These are phyloP conservation scores for Cordyceps cicadae DNA, from an alignment of 2,329 filamentous ascomycete genomes.

Conservation along the genomic window DNA sequence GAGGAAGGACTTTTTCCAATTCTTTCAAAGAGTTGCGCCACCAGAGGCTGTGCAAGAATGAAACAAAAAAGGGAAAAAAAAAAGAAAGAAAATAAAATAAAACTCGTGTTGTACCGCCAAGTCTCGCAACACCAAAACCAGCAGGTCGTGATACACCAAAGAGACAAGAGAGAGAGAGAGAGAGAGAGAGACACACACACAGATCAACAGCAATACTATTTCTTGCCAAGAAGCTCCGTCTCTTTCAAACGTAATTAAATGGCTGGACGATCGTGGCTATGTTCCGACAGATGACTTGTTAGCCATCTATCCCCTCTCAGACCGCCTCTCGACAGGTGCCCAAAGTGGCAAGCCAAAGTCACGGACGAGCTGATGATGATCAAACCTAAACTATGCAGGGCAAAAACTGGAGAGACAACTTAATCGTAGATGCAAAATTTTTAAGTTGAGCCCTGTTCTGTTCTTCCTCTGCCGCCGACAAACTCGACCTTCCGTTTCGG, in stretches of 20 bases:
- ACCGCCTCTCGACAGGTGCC: background rate
- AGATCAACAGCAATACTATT: background rate
- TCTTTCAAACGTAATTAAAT: constrained; percentile 1
- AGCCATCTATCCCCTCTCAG: background rate
- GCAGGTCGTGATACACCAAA: background rate
- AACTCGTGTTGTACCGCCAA: background rate
- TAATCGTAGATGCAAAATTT: constrained; percentile 7
- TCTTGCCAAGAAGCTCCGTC: background rate
- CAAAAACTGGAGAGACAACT: background rate
- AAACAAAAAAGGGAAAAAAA: too few species aligned
- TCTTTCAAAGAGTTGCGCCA: background rate
- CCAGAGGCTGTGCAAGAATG: background rate
- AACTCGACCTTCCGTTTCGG: constrained; percentile 6
- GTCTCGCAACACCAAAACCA: constrained; percentile 1
- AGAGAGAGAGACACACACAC: background rate
- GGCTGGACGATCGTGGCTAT: constrained; percentile 2
- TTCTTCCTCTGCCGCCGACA: background rate
- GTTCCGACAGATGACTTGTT: background rate
- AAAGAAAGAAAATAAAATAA: too few species aligned
- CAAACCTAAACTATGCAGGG: background rate
- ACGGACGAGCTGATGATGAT: background rate
- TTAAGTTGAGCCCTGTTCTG: background rate
- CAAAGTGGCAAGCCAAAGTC: background rate
- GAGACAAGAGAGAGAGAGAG: background rate
- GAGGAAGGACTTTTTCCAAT: background rate